Base-by-base conservation (phyloP, 768 basidiomycete genomes). In the Trametes elegans region DNA sequence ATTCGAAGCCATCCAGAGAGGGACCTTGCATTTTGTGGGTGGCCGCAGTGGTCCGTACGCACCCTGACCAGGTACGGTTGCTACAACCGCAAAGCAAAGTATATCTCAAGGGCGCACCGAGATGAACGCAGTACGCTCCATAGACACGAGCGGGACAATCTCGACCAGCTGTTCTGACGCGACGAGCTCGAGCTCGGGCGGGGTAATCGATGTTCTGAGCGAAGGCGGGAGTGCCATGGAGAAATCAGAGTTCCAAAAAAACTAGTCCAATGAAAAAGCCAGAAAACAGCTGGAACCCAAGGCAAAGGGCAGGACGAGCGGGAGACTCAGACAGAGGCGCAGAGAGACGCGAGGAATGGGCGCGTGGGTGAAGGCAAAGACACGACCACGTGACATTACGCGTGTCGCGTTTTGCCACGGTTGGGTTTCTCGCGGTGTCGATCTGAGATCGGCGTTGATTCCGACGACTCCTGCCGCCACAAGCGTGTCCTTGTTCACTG, bases 1-100 rank as follows among this genome's bases (percentile, higher is more conserved):
- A 66, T 96, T 93, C 3, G 90, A 75, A 0, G 96, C 97, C 77
- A 99, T 87, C 97, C 97, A 99, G 3, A 98, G 74, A 1, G 97
- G 97, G n/a, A 98, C 83, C 61, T 80, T 80, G 32, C 87, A 79
- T 69, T 89, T 88, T 53, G 83, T 80, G 5, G 96, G 96, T 1
- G 97, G 95, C 6, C 87, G 78, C 49, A 99, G 81, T 18, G 97
- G 96, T 2, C 97, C 97, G 63, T 93, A 97, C 48, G 87, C 86
- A 49, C 93, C 94, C 93, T 97, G 29, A 2, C n/a, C 13, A 21
- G 7, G 1, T 14, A 2, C 9, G 16, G 29, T 14, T 4, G n/a
- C 49, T 32, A 35, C 24, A 8, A 32, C 16, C 18, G 36, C 26
- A 23, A 7, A 14, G 6, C 9, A 29, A 11, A 7, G 14, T 10